Conservation (phyloP, 2,329 filamentous ascomycete species). For the Cladosporium cucumerinum region DNA sequence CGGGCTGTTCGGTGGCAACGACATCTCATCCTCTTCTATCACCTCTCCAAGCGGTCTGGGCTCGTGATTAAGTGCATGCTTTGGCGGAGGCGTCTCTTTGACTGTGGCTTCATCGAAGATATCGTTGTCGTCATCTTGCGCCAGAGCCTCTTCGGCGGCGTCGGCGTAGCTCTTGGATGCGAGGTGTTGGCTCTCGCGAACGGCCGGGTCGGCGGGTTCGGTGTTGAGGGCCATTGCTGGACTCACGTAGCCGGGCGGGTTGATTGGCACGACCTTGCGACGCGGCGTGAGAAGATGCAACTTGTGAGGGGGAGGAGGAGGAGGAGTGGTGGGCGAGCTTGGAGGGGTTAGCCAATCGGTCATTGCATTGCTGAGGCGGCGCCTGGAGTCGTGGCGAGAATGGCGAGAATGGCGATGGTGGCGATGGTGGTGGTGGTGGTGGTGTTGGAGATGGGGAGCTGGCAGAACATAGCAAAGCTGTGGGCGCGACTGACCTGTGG, state of each 20-base stretch:
- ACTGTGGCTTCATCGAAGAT: constrained; percentile 29
- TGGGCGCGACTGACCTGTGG: not conserved
- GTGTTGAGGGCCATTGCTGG: constrained; percentile 40
- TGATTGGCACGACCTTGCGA: constrained; percentile 13
- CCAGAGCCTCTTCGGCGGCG: constrained; percentile 34
- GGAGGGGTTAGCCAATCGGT: constrained; percentile 12
- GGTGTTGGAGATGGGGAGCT: not conserved
- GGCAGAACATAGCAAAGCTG: not conserved
- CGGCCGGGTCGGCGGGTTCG: constrained; percentile 41
- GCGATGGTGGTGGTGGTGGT: not conserved
- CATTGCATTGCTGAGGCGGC: constrained; percentile 11
- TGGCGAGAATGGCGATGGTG: not conserved
- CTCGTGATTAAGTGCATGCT: constrained; percentile 22
- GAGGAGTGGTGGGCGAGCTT: constrained; percentile 6
- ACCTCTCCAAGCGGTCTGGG: constrained; percentile 34
- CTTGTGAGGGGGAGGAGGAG: constrained; percentile 2
- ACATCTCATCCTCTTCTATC: constrained; percentile 33
- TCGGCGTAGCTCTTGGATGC: constrained; percentile 45
- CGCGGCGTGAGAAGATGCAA: constrained; percentile 4
- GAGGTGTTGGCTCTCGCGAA: constrained; percentile 38
- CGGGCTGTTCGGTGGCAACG: constrained; percentile 30
- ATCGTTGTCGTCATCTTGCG: constrained; percentile 26
- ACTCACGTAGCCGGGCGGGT: constrained; percentile 10
- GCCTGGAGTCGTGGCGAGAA: not conserved
- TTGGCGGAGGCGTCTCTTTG: constrained; percentile 36